These are phyloP conservation scores for Barnettozyma sucrosica DNA, from an alignment of 805 yeast species.

Conservation along the genomic window DNA sequence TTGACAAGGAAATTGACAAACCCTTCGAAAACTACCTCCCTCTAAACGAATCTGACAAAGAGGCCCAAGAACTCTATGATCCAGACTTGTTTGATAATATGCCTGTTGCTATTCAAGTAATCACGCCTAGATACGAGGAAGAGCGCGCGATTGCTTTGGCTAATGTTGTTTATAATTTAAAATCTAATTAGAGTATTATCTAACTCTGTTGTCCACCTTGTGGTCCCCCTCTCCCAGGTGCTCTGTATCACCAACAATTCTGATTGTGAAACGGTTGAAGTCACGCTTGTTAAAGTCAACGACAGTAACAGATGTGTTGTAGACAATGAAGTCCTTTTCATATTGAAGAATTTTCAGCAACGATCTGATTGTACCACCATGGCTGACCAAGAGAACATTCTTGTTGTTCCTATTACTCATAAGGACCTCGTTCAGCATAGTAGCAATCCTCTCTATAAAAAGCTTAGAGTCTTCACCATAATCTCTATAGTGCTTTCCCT, in stretches of 20 bases:
- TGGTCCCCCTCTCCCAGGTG: slow-evolving; percentile 57
- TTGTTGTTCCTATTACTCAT: slow-evolving; percentile 29
- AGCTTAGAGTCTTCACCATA: slow-evolving; percentile 55
- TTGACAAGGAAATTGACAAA: slow-evolving; percentile 30
- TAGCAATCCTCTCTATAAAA: slow-evolving; percentile 43
- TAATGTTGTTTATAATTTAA: slow-evolving; percentile 1
- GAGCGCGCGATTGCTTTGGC: slow-evolving; percentile 31
- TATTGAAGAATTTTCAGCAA: slow-evolving; percentile 45
- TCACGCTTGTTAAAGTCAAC: slow-evolving; percentile 46
- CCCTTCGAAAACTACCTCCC: slow-evolving; percentile 17
- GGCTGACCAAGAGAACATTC: slow-evolving; percentile 62
- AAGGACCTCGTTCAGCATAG: slow-evolving; percentile 41
- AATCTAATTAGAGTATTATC: slow-evolving; percentile 8
- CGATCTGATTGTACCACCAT: slow-evolving; percentile 76
- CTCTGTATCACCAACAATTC: slow-evolving; percentile 56
- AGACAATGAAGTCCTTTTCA: slow-evolving; percentile 50
- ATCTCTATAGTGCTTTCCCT: slow-evolving; percentile 50
- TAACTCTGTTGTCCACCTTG: slow-evolving; percentile 42
- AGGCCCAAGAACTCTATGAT: slow-evolving; percentile 36
- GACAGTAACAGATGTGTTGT: slow-evolving; percentile 68
- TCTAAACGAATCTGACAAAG: slow-evolving; percentile 29
- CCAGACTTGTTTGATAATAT: slow-evolving; percentile 43
- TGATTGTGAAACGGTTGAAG: slow-evolving; percentile 37
- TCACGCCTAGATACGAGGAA: slow-evolving; percentile 51
- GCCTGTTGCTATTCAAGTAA: slow-evolving; percentile 52